Evolutionary conservation across 2,329 filamentous ascomycete genomes (phyloP).

Genomic region (Pyrenochaeta sp.): DNA sequence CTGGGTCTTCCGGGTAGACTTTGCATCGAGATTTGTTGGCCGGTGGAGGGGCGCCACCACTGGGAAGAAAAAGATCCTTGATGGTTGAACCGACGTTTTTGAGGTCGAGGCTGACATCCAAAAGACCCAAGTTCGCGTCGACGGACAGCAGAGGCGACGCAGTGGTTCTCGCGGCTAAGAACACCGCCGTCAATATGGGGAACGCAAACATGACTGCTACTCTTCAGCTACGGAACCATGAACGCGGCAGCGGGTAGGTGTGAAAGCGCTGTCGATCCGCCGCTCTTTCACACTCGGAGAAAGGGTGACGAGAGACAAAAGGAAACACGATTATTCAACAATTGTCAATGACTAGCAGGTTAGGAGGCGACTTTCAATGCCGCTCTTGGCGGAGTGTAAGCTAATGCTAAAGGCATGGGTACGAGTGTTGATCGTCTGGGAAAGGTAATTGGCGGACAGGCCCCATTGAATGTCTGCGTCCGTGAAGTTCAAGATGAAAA

Average conservation of each 20-base stretch:
- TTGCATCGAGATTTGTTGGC: conserved; percentile 52
- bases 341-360: conserved; percentile 6
- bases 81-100: conserved; percentile 24
- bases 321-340: background rate
- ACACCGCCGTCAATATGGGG: conserved; percentile 28
- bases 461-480: no score
- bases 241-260: no score
- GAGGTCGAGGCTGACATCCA: conserved; percentile 28
- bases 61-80: conserved; percentile 29
- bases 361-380: conserved; percentile 6
- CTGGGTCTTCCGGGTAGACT: conserved; percentile 53
- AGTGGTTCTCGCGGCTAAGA: conserved; percentile 28
- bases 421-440: conserved; percentile 16
- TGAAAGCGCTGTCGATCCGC: no score
- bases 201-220: conserved; percentile 24
- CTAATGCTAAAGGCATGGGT: conserved; percentile 13
- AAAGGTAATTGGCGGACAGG: background rate
- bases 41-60: conserved; percentile 13
- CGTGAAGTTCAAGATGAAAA: no score
- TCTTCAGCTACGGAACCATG: no score
- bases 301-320: conserved; percentile 10
- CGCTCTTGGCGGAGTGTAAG: conserved; percentile 14
- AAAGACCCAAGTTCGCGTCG: conserved; percentile 6
- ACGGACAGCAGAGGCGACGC: conserved; percentile 28
- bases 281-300: no score